Conservation (phyloP, 257 asterid species). For the Ballota nigra region DNA sequence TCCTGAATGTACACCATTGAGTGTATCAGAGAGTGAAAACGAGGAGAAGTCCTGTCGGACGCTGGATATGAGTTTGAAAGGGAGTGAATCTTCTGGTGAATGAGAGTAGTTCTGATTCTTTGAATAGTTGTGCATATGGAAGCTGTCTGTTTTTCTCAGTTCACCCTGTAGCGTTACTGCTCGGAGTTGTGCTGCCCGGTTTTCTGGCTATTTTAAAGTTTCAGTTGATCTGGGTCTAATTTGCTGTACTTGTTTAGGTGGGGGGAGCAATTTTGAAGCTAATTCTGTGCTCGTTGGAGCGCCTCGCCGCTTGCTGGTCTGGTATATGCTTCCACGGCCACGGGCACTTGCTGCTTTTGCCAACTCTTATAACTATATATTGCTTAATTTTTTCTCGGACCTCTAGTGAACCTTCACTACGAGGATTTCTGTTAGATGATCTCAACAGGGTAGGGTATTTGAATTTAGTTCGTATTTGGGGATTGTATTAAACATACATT, state of each 20-base stretch:
- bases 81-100: conserved; percentile 30
- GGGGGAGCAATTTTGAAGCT: too few species aligned
- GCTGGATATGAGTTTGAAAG: conserved; percentile 36
- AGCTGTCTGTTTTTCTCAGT: neutral
- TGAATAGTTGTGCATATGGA: neutral
- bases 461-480: neutral
- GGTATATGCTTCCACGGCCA: neutral
- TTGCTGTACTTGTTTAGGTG: neutral
- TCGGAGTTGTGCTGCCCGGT: neutral
- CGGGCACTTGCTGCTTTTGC: neutral
- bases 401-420: neutral
- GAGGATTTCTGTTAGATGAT: neutral
- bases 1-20: conserved; percentile 39
- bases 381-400: neutral
- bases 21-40: conserved; percentile 35
- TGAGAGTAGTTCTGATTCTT: neutral
- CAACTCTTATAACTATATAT: neutral
- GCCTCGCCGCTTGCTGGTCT: neutral
- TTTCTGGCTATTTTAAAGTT: neutral
- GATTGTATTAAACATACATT: neutral
- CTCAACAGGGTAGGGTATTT: neutral
- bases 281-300: neutral
- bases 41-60: conserved; percentile 43
- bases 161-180: neutral
- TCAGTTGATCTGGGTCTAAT: neutral